Percentiles rank a stretch among this genome's conserved stretches.
Evolutionary conservation across 305 asterid genomes (phyloP).

Genomic region (Rubia tinctorum): DNA sequence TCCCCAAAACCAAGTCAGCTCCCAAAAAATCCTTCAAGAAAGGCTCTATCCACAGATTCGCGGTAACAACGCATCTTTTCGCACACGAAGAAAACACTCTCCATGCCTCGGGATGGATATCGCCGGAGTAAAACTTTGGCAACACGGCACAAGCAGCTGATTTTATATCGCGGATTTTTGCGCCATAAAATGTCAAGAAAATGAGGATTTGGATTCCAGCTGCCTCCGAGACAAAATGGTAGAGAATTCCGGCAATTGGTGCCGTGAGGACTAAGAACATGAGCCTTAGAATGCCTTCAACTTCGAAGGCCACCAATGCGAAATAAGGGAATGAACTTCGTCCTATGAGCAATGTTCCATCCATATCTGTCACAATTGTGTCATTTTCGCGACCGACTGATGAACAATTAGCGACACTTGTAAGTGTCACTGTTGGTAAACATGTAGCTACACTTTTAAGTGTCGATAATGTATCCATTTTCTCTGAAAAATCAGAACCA

Average conservation of each 20-base stretch:
- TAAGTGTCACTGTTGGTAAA: slow-evolving; percentile 18
- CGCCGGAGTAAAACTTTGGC: slow-evolving; percentile 56
- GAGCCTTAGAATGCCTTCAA: slow-evolving; percentile 54
- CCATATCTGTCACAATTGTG: slow-evolving; percentile 57
- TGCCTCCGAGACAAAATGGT: slow-evolving; percentile 52
- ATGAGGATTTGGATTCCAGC: slow-evolving; percentile 54
- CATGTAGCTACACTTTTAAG: too few species aligned
- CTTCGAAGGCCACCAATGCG: slow-evolving; percentile 66
- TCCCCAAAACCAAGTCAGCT: slow-evolving; percentile 58
- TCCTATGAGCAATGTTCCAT: slow-evolving; percentile 53
- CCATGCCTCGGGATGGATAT: slow-evolving; percentile 64
- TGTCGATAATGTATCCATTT: too few species aligned
- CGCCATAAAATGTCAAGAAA: slow-evolving; percentile 52
- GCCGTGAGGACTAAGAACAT: slow-evolving; percentile 44
- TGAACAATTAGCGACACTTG: slow-evolving; percentile 36
- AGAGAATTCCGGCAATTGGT: slow-evolving; percentile 51
- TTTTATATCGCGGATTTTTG: slow-evolving; percentile 43
- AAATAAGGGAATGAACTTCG: slow-evolving; percentile 67
- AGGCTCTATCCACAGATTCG: slow-evolving; percentile 54
- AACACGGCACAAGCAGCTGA: slow-evolving; percentile 64
- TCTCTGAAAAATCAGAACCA: too few species aligned
- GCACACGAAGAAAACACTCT: slow-evolving; percentile 65
- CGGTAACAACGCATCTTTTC: slow-evolving; percentile 52
- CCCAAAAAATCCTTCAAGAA: slow-evolving; percentile 55
- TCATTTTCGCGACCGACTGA: slow-evolving; percentile 43